Percentiles rank a stretch among this genome's conserved stretches.
Evolutionary conservation across 805 yeast species (phyloP).

Genomic region (Danielozyma ontarioensis): DNA sequence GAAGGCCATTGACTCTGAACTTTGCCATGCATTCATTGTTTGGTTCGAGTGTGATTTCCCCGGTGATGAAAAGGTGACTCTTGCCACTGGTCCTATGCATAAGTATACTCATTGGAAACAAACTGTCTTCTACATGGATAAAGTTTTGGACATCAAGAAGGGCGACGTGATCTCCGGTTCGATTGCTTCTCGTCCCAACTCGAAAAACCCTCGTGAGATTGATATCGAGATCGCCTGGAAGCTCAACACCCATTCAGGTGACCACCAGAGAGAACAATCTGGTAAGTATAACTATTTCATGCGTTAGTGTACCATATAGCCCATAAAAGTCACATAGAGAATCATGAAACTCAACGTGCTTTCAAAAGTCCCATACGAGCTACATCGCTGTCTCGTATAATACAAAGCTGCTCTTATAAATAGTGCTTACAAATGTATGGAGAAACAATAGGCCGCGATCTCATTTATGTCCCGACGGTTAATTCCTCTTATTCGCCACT

Average conservation of each 20-base stretch:
- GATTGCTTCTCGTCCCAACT: constrained; percentile 73
- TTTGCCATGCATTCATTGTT: constrained; percentile 81
- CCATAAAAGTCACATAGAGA: too few species aligned
- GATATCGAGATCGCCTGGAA: constrained; percentile 72
- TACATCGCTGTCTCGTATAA: too few species aligned
- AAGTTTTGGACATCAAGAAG: constrained; percentile 67
- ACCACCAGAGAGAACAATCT: constrained; percentile 45
- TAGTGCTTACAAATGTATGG: too few species aligned
- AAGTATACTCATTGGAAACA: constrained; percentile 99
- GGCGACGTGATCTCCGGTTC: constrained; percentile 75
- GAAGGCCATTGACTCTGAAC: constrained; percentile 71
- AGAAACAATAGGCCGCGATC: too few species aligned
- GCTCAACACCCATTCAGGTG: constrained; percentile 39
- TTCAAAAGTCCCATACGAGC: too few species aligned
- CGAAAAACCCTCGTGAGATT: constrained; percentile 78
- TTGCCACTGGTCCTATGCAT: constrained; percentile 93
- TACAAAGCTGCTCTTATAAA: too few species aligned
- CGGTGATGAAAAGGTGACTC: constrained; percentile 56
- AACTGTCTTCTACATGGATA: constrained; percentile 85
- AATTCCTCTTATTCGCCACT: too few species aligned
- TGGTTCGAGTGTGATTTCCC: constrained; percentile 97
- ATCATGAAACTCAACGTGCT: too few species aligned
- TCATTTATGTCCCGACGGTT: too few species aligned
- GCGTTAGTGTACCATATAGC: constrained; percentile 58
- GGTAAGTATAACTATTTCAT: constrained; percentile 67